A percentile compares a stretch with the other conserved stretches of the same genome.
Evolutionary conservation across 768 basidiomycete genomes (phyloP).

Genomic region (Mycena galopus): DNA sequence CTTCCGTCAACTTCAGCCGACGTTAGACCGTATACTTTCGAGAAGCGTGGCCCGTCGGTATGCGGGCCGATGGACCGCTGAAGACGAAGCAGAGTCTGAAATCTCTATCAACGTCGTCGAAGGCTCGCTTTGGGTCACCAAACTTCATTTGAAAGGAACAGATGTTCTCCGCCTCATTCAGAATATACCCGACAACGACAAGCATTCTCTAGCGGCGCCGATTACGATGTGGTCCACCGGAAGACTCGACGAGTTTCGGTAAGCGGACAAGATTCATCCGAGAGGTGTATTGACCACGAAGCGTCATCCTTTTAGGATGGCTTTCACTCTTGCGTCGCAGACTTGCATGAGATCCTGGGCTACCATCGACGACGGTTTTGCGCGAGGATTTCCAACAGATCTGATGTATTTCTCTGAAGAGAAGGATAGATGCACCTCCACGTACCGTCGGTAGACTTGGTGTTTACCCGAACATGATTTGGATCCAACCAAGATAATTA

Average conservation of each 20-base stretch:
- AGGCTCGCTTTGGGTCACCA: conserved; percentile 34
- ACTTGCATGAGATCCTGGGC: conserved; percentile 32
- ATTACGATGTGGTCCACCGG: conserved; percentile 35
- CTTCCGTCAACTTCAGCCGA: conserved; percentile 37
- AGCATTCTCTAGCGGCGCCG: not conserved
- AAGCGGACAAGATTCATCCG: not conserved
- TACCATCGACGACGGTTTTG: conserved; percentile 35
- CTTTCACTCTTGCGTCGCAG: conserved; percentile 19
- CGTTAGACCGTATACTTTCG: conserved; percentile 36
- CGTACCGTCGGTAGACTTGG: conserved; percentile 29
- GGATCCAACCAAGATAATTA: too few relatives aligned
- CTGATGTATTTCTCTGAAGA: conserved; percentile 28
- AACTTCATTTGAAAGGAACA: conserved; percentile 32
- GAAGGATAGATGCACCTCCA: conserved; percentile 19
- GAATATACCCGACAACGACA: conserved; percentile 17
- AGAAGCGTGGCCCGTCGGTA: conserved; percentile 1
- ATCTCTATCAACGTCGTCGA: conserved; percentile 26
- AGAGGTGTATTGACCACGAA: not conserved
- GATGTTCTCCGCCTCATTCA: conserved; percentile 33
- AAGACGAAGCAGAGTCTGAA: conserved; percentile 9
- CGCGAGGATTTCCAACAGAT: conserved; percentile 31
- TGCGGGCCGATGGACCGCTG: conserved; percentile 27
- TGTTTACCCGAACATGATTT: not conserved
- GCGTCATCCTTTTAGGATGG: conserved; percentile 22
- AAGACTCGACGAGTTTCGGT: conserved; percentile 35